These are phyloP conservation scores for Xylaria acuta DNA, from an alignment of 495 filamentous ascomycete genomes.

Conservation along the genomic window DNA sequence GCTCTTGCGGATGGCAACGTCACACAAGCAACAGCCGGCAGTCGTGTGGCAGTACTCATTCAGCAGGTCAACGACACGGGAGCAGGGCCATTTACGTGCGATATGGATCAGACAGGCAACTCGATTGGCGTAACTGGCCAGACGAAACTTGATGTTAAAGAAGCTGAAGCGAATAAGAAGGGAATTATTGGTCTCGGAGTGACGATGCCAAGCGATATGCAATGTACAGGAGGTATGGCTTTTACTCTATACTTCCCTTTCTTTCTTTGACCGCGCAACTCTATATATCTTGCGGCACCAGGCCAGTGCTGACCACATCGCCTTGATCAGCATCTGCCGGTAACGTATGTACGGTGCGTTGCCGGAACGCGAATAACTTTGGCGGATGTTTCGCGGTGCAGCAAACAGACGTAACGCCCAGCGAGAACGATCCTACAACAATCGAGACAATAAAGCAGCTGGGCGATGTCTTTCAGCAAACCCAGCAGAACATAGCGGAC, in stretches of 20 bases:
- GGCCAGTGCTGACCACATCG: not conserved
- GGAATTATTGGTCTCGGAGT: slow-evolving; percentile 52
- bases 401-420: slow-evolving; percentile 45
- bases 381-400: slow-evolving; percentile 57
- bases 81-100: slow-evolving; percentile 59
- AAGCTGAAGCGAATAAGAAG: slow-evolving; percentile 45
- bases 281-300: not conserved
- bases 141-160: slow-evolving; percentile 44
- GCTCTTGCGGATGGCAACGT: slow-evolving; percentile 48
- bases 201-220: slow-evolving; percentile 47
- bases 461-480: slow-evolving; percentile 36
- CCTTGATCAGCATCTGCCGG: slow-evolving; percentile 44
- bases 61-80: slow-evolving; percentile 60
- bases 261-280: not conserved
- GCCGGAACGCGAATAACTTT: slow-evolving; percentile 64
- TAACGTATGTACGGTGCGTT: slow-evolving; percentile 62
- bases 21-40: slow-evolving; percentile 49
- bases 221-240: slow-evolving; percentile 44
- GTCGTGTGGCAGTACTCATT: slow-evolving; percentile 46
- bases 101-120: slow-evolving; percentile 51
- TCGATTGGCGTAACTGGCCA: slow-evolving; percentile 43
- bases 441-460: slow-evolving; percentile 42
- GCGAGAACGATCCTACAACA: slow-evolving; percentile 44
- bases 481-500: slow-evolving; percentile 44
- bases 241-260: not conserved